These are phyloP conservation scores for Polymyxa betae DNA, from an alignment of 208 protist genomes.

Conservation along the genomic window DNA sequence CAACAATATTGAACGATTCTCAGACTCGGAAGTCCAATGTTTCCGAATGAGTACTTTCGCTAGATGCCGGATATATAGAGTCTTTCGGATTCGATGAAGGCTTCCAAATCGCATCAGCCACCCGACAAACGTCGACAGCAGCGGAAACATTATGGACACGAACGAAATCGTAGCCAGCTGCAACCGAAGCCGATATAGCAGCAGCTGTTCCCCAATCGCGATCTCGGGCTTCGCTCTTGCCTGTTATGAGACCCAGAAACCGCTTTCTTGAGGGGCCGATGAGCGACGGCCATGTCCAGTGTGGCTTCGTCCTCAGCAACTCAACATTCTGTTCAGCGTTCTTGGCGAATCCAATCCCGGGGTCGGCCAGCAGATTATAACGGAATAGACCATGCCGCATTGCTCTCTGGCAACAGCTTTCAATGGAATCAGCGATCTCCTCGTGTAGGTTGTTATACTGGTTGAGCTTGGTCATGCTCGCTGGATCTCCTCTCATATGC, in stretches of 20 bases:
- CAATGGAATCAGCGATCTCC: background rate
- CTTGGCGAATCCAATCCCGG: conserved; percentile 34
- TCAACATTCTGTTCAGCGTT: conserved; percentile 7
- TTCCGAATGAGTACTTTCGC: background rate
- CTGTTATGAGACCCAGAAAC: conserved; percentile 13
- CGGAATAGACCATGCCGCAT: background rate
- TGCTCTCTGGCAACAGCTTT: background rate
- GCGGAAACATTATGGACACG: conserved; percentile 41
- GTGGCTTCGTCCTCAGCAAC: background rate
- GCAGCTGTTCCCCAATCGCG: conserved; percentile 30
- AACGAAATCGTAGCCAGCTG: conserved; percentile 8
- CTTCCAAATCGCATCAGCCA: conserved; percentile 15
- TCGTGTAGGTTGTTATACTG: background rate
- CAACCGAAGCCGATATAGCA: background rate
- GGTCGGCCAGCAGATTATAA: background rate
- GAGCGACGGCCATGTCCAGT: background rate
- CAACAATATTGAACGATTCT: background rate
- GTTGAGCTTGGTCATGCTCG: background rate
- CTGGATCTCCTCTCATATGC: background rate
- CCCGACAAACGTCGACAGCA: conserved; percentile 37
- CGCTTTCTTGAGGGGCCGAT: background rate
- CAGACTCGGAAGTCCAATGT: background rate
- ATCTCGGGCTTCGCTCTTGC: background rate
- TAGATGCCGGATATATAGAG: background rate
- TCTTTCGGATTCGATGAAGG: background rate